Evolutionary conservation across 2,329 filamentous ascomycete genomes (phyloP), one percentile per base, ranked within the genome.

Genomic region (Fusarium musae): DNA sequence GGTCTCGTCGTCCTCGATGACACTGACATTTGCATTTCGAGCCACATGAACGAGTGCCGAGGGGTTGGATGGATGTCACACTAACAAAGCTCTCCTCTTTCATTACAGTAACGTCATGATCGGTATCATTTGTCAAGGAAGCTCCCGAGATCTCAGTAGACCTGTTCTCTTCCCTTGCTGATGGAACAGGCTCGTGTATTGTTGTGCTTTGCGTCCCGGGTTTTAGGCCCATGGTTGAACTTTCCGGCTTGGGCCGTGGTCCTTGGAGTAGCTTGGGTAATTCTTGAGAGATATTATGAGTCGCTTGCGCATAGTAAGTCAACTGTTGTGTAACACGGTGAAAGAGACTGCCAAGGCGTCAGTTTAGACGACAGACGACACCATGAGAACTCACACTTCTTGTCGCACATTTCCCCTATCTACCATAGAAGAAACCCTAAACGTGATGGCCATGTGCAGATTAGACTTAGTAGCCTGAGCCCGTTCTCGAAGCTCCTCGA

Each of bases 11-110:
- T 4, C 3, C 54, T 26, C 13, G 47, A 19, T 74, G 73, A 5
- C 73, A 74, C 28, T 21, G 43, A 13, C 72, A 75, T n/a, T 44
- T 34, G 5, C 72, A 75, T 1, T n/a, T 9, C 16, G 1, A 4
- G 2, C 26, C 26, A 21, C 73, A 72, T 9, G 9, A 30, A 8
- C 58, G 40, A 4, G 37, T 6, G 5, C 56, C 19, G 3, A 71
- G 4, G 6, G 72, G 50, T 17, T 49, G 50, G 0, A 69, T 43
- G 2, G 59, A 4, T 4, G 42, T 10, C 1, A 75, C 32, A 9
- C 7, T 70, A 5, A 49, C 1, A 1, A 63, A 30, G 0, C 6
- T 50, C n/a, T 59, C 53, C 3, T 67, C 44, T 23, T 37, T 13
- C 1, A 4, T 43, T 0, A 4, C 9, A 3, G 58, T 3, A 2